Conservation (phyloP, 345 rosid genomes). For the Gossypium mustelinum region DNA sequence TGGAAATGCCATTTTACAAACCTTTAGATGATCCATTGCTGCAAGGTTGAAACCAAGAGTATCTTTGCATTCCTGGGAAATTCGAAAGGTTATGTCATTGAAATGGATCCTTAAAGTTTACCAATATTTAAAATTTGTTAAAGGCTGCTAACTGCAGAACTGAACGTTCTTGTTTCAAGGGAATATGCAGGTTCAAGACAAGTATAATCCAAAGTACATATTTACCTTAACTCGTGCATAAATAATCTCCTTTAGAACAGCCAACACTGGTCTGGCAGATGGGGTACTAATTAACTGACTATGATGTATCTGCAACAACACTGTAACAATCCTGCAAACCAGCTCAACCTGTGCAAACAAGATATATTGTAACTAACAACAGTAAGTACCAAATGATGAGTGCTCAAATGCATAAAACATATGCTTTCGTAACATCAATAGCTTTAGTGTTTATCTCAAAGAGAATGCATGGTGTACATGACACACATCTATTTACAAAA, state of each 20-base stretch:
- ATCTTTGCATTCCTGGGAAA: constrained; percentile 73
- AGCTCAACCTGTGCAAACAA: constrained; percentile 63
- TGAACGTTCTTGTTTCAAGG: background rate
- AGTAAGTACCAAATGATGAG: background rate
- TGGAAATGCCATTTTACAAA: constrained; percentile 17
- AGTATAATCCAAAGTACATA: background rate
- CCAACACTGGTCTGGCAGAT: constrained; percentile 67
- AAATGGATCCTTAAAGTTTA: background rate
- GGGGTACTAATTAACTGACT: constrained; percentile 79
- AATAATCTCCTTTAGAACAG: constrained; percentile 62
- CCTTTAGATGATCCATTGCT: constrained; percentile 94
- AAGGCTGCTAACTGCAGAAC: background rate
- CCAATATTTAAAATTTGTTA: background rate
- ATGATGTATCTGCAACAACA: constrained; percentile 72
- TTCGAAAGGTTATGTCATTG: background rate
- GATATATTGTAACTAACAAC: background rate
- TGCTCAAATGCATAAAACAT: background rate
- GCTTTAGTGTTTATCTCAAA: background rate
- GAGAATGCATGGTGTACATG: background rate
- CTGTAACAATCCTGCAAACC: constrained; percentile 67
- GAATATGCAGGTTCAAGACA: background rate
- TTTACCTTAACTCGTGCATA: constrained; percentile 72
- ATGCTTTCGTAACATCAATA: background rate
- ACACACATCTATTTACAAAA: background rate
- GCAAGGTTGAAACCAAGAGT: constrained; percentile 88